Conservation (phyloP, 495 filamentous ascomycete species). For the Echria macrotheca region DNA sequence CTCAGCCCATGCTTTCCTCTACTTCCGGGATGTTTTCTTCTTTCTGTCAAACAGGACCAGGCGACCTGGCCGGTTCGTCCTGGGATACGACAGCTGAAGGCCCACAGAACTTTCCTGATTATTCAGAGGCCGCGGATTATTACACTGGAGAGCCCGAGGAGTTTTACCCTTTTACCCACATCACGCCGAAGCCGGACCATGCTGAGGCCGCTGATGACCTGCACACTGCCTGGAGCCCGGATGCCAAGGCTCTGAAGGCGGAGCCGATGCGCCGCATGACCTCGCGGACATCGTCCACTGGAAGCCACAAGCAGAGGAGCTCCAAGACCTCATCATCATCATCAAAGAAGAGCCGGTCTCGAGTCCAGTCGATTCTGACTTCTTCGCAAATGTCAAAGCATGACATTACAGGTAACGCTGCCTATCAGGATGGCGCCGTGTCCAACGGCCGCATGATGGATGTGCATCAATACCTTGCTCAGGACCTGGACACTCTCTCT, state of each 20-base stretch:
- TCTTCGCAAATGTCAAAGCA: slow-evolving; percentile 42
- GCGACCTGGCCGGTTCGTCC: slow-evolving; percentile 44
- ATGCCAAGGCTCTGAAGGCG: slow-evolving; percentile 31
- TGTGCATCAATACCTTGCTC: slow-evolving; percentile 39
- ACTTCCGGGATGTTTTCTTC: slow-evolving; percentile 47
- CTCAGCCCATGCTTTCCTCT: slow-evolving; percentile 44
- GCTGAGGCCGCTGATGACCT: slow-evolving; percentile 41
- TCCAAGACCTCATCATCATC: slow-evolving; percentile 34
- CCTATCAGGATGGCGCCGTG: slow-evolving; percentile 28
- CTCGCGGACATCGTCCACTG: slow-evolving; percentile 39
- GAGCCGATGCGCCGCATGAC: slow-evolving; percentile 46
- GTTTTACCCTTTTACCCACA: slow-evolving; percentile 42
- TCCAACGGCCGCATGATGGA: slow-evolving; percentile 38
- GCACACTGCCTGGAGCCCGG: slow-evolving; percentile 39
- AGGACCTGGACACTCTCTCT: slow-evolving; percentile 41
- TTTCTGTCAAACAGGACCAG: slow-evolving; percentile 51
- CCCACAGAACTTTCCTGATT: slow-evolving; percentile 47
- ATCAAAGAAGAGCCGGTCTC: slow-evolving; percentile 38
- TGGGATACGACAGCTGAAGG: slow-evolving; percentile 49
- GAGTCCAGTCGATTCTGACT: slow-evolving; percentile 40
- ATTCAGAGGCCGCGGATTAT: slow-evolving; percentile 41
- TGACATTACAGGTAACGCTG: slow-evolving; percentile 45
- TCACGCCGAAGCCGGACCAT: slow-evolving; percentile 45
- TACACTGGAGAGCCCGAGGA: slow-evolving; percentile 12
- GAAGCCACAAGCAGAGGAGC: slow-evolving; percentile 44